These are phyloP conservation scores for Solanum sitiens DNA, from an alignment of 257 asterid species.

Conservation along the genomic window DNA sequence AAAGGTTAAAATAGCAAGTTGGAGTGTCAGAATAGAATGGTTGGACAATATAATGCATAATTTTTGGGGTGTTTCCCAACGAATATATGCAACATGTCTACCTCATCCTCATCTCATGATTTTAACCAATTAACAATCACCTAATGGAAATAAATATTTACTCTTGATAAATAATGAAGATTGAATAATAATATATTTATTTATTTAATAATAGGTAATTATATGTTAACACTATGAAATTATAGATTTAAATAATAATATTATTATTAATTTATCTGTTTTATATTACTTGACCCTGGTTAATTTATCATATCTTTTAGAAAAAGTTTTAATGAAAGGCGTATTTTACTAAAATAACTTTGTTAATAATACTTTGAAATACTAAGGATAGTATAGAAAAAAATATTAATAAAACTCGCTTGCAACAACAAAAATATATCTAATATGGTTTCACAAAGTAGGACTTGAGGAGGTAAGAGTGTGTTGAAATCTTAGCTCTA, in stretches of 20 bases:
- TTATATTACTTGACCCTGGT: background rate
- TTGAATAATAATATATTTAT: no score
- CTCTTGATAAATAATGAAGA: no score
- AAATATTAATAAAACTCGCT: background rate
- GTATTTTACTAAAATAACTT: background rate
- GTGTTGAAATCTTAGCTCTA: no score
- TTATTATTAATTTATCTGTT: no score
- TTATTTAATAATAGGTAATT: no score
- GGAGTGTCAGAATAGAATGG: background rate
- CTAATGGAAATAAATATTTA: background rate
- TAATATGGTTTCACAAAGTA: fast-evolving
- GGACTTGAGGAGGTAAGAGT: background rate
- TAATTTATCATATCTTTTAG: no score
- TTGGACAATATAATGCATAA: background rate
- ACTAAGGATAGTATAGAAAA: background rate
- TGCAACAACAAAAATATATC: no score
- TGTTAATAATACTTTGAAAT: no score
- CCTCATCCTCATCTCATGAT: background rate
- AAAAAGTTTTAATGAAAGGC: no score
- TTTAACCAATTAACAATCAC: background rate
- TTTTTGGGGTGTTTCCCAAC: background rate
- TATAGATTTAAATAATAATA: no score
- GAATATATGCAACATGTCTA: background rate
- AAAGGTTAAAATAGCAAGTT: background rate
- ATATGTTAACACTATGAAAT: no score